Evolutionary conservation across 2,329 filamentous ascomycete genomes (phyloP), one percentile per base, ranked within the genome.

Genomic region (Penicillium palitans): DNA sequence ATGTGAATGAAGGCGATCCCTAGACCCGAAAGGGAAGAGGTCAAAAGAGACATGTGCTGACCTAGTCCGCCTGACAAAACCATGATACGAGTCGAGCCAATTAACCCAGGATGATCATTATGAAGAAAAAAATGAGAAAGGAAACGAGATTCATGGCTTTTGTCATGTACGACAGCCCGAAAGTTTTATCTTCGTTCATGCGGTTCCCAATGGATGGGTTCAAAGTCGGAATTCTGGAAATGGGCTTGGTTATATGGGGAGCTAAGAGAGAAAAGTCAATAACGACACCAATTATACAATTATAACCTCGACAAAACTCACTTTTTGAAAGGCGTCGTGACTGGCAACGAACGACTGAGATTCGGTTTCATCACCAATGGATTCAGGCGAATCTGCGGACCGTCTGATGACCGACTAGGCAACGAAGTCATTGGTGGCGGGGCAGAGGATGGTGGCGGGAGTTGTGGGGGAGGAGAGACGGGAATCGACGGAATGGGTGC

Each of bases 201-300:
- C n/a, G 77, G 76, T 41, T 74, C 74, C 72, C 74, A 80, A 57
- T 79, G 76, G 35, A 76, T 74, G 15, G 78, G 78, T 59, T 80
- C 72, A 56, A 81, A 78, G 55, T 80, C 71, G 33, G 74, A 68
- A 60, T 80, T 77, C 55, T 77, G 72, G 65, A 79, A 79, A 66
- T 81, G 76, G 45, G 78, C 76, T 61, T 77, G 74, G 61, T 79
- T 78, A 69, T 76, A 74, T 9, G 76, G 73, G 12, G 76, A 79
- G 59, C 77, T 79, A 41, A 27, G 42, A 47, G 10, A 33, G 12
- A 12, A 5, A 21, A 37, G 40, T 46, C 6, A 57, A 25, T 56
- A 17, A 39, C 1, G 2, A 31, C 1, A n/a, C 8, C 24, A 4
- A 19, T 33, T 8, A 2, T 9, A 24, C 3, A n/a, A n/a, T n/a